Base-by-base conservation (phyloP, 1,284 basidiomycete genomes). In the Pholiota adiposa region DNA sequence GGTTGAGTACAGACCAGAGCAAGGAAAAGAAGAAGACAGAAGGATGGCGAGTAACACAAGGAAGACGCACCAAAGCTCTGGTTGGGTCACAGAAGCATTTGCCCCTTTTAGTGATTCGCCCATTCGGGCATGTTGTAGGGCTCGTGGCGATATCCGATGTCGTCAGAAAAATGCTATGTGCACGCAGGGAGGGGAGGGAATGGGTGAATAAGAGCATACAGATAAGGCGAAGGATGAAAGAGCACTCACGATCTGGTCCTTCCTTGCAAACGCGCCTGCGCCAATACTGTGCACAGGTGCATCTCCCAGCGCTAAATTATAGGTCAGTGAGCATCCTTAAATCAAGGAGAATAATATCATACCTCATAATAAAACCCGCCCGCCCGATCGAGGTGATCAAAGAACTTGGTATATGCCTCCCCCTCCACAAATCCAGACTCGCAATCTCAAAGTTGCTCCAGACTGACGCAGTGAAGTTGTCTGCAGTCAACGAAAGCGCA, bases 301-400 rank as follows among this genome's bases (percentile, higher is more conserved):
- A 76, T 97, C 95, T 94, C 95, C 93, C 93, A 94, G 36, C 92
- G 84, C 83, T 88, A 27, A 31, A 31, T 5, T 31, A 31, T 31
- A 31, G 5, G 5, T 11, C 1, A 59, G 8, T 38, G 4, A 14
- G 9, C 9, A 38, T 38, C 6, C 14, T 12, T 9, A 16, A 52
- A 25, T 41, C 19, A 57, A 21, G 21, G 31, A 58, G 16, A 63
- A 41, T 54, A 65, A 31, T 11, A 4, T 11, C 34, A 46, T 62
- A 85, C 87, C 83, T 96, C 94, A 67, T 96, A 96, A 74, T 94
- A 94, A 75, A 96, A 96, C 18, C 96, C 96, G 61, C 96, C 96
- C 31, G 85, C 81, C 46, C 83, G 71, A 70, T 98, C 96, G 19
- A 98, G 82, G 72, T 85, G 83, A 46, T 94, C 86, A 67, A 97